These are phyloP conservation scores for Penicillium pulvis DNA, from an alignment of 495 filamentous ascomycete species.

Conservation along the genomic window DNA sequence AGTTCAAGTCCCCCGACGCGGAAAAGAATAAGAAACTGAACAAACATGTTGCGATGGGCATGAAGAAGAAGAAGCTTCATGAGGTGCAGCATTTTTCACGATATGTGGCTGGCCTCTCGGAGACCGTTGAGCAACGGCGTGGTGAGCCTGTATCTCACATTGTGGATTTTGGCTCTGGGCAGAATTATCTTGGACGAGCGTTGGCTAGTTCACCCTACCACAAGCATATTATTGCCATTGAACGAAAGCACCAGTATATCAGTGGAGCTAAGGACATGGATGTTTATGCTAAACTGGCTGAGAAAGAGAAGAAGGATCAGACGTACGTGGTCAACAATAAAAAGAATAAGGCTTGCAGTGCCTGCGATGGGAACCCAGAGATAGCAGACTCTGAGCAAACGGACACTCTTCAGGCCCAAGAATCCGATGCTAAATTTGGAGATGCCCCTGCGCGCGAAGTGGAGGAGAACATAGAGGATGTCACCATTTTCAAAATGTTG, in stretches of 20 bases:
- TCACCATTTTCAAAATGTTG: constrained; percentile 39
- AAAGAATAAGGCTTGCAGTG: constrained; percentile 69
- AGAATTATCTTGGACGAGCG: constrained; percentile 90
- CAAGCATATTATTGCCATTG: constrained; percentile 85
- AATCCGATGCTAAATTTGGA: constrained; percentile 11
- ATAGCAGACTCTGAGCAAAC: constrained; percentile 26
- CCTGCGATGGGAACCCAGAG: constrained; percentile 36
- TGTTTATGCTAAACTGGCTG: constrained; percentile 67
- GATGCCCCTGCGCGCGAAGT: constrained; percentile 34
- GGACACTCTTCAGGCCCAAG: constrained; percentile 7
- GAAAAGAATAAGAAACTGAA: constrained; percentile 53
- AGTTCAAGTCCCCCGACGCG: constrained; percentile 43
- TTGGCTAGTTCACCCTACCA: constrained; percentile 84
- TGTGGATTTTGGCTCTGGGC: constrained; percentile 93
- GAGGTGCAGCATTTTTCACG: constrained; percentile 72
- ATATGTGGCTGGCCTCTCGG: constrained; percentile 57
- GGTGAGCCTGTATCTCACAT: constrained; percentile 73
- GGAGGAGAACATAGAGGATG: constrained; percentile 37
- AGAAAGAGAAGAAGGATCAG: constrained; percentile 59
- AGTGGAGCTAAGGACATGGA: constrained; percentile 82
- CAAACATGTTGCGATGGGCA: constrained; percentile 75
- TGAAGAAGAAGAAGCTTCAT: constrained; percentile 95
- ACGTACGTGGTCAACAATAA: constrained; percentile 66
- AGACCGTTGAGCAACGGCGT: constrained; percentile 56
- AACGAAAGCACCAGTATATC: constrained; percentile 84